Evolutionary conservation across 2,329 filamentous ascomycete species (phyloP).

Genomic region (Monosporascus sp.): DNA sequence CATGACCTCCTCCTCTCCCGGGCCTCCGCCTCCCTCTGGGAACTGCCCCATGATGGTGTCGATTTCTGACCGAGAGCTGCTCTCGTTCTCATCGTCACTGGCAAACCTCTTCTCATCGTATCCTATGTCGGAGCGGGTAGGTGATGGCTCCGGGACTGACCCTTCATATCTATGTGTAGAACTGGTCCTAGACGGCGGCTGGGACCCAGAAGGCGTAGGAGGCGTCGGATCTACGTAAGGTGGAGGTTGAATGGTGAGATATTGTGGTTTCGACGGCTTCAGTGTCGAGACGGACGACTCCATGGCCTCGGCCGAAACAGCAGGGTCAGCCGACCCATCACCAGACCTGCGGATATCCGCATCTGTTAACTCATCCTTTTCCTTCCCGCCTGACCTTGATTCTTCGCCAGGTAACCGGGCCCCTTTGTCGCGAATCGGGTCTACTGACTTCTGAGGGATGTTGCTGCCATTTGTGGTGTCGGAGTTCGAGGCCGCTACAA

Average conservation of each 20-base stretch:
- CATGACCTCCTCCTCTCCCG: slow-evolving; percentile 80
- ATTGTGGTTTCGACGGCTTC: slow-evolving; percentile 41
- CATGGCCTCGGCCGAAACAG: slow-evolving; percentile 24
- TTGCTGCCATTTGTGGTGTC: not conserved
- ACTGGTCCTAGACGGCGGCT: slow-evolving; percentile 55
- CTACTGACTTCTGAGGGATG: not conserved
- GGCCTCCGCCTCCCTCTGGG: slow-evolving; percentile 66
- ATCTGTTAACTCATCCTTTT: too few relatives aligned
- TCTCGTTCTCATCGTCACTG: slow-evolving; percentile 62
- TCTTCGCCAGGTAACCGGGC: too few relatives aligned
- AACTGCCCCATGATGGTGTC: slow-evolving; percentile 98
- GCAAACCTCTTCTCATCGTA: slow-evolving; percentile 53
- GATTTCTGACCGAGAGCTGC: slow-evolving; percentile 76
- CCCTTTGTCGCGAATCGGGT: too few relatives aligned
- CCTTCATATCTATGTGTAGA: slow-evolving; percentile 48
- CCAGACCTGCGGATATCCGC: not conserved
- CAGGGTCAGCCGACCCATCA: slow-evolving; percentile 1
- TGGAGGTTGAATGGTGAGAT: slow-evolving; percentile 42
- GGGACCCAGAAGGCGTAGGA: slow-evolving; percentile 49
- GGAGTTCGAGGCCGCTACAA: not conserved
- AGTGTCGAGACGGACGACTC: slow-evolving; percentile 45
- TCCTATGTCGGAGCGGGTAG: slow-evolving; percentile 49
- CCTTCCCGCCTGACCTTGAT: too few relatives aligned
- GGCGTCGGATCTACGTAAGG: slow-evolving; percentile 55
- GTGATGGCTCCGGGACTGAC: slow-evolving; percentile 41